These are phyloP conservation scores for Purshia tridentata DNA, from an alignment of 306 rosid species.

Conservation along the genomic window DNA sequence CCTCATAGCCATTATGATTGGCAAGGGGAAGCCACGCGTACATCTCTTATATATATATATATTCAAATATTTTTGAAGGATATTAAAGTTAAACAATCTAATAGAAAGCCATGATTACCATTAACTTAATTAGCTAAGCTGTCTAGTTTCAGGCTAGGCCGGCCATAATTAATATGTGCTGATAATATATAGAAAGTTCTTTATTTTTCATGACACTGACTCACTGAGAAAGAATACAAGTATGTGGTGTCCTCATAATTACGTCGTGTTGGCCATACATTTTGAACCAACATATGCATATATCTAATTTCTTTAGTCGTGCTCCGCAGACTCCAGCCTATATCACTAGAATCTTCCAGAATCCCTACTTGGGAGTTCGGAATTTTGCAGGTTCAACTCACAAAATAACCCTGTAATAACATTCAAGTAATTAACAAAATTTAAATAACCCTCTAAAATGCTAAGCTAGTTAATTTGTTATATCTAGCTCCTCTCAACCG, in stretches of 20 bases:
- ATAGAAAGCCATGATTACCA: neutral
- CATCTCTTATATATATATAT: neutral
- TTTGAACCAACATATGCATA: neutral
- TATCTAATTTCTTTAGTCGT: too few species aligned
- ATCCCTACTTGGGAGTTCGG: too few species aligned
- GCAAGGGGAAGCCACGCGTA: neutral
- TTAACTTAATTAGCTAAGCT: neutral
- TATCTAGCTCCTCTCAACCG: too few species aligned
- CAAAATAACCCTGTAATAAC: too few species aligned
- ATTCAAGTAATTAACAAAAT: too few species aligned
- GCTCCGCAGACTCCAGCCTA: too few species aligned
- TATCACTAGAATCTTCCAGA: too few species aligned
- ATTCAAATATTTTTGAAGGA: neutral
- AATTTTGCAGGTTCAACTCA: too few species aligned
- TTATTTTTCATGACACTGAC: neutral
- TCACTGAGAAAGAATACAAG: neutral
- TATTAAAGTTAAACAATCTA: neutral
- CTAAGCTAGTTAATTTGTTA: too few species aligned
- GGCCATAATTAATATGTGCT: neutral
- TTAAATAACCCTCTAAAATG: too few species aligned
- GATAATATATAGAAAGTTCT: too few species aligned
- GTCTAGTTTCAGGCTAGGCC: neutral
- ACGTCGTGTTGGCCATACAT: conserved; percentile 24
- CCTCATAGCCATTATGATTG: neutral
- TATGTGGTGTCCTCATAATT: conserved; percentile 21